These are phyloP conservation scores for Drechslerella stenobrocha DNA, from an alignment of 2,329 filamentous ascomycete genomes.

Conservation along the genomic window DNA sequence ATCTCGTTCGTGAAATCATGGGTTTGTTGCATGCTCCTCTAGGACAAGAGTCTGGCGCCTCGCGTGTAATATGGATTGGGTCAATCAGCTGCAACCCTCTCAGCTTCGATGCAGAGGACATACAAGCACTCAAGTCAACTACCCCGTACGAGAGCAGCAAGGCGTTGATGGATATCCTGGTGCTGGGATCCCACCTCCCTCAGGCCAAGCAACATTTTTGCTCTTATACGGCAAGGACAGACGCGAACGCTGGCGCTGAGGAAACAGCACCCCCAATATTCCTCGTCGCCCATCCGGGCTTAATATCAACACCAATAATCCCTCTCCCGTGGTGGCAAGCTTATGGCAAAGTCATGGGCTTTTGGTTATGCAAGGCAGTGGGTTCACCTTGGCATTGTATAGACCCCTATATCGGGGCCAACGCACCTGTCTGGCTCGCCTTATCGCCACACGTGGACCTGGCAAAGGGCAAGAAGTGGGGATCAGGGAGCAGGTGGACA, in stretches of 20 bases:
- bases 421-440: conserved; percentile 75
- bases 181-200: conserved; percentile 72
- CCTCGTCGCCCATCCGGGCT: conserved; percentile 72
- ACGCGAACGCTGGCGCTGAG: conserved; percentile 61
- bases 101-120: conserved; percentile 68
- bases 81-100: conserved; percentile 70
- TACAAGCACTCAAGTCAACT: conserved; percentile 69
- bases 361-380: conserved; percentile 72
- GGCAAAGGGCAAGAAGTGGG: conserved; percentile 70
- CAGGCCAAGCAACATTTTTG: conserved; percentile 61
- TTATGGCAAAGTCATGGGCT: conserved; percentile 68
- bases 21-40: conserved; percentile 67
- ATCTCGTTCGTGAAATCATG: conserved; percentile 78
- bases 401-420: conserved; percentile 74
- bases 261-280: conserved; percentile 66
- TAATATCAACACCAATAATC: conserved; percentile 80
- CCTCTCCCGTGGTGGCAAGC: conserved; percentile 71
- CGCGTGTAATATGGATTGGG: conserved; percentile 82
- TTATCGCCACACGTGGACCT: conserved; percentile 68
- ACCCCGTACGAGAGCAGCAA: conserved; percentile 84
- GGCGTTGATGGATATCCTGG: conserved; percentile 79
- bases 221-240: conserved; percentile 11
- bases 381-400: conserved; percentile 88
- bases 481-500: conserved; percentile 67
- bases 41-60: conserved; percentile 56